Base-by-base conservation (phyloP, 768 basidiomycete genomes). In the Leccinum aurantiacum region DNA sequence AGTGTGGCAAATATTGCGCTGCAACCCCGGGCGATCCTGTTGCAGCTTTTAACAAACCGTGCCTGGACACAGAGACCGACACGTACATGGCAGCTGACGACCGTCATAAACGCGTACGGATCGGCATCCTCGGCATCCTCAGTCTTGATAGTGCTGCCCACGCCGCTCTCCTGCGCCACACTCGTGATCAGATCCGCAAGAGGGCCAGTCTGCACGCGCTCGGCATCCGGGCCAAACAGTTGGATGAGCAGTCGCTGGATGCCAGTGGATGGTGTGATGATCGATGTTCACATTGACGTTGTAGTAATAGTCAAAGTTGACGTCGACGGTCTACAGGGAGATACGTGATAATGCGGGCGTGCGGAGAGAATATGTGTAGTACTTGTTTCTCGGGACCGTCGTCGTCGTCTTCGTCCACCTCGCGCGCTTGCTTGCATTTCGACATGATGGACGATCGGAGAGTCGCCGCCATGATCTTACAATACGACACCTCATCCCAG, bases 281-380 rank as follows among this genome's bases (percentile, higher is more conserved):
- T 98, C 95, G 66, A 91, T 75, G 25, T 72, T 81, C 3, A 90
- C 85, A 65, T 91, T 88, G 6, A 92, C 86, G 72, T 92, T 88
- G 80, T 92, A 95, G 72, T n/a, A n/a, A n/a, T 97, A 98, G 64
- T 97, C 95, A 69, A 98, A 98, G 31, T 74, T 61, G 53, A 74
- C 73, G 54, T 74, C 71, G 27, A 70, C 62, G 22, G 67, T 31
- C 9, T 58, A 62, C 9, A 62, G 31, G 31, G 11, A 48, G 13
- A 15, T 59, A 41, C 22, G 50, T 19, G 5, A 50, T 27, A 4
- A 2, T 31, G 48, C 9, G 11, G 4, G 24, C 5, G 4, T 13
- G 14, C 7, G 13, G 15, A 25, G 6, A 6, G 15, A n/a, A 47
- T 29, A 29, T 25, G 75, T 80, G 62, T 74, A 80, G 24, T 24